Percentiles rank a stretch among this genome's conserved stretches.
Conservation (phyloP, 2,329 filamentous ascomycete species). For the Sclerotinia trifoliorum region DNA sequence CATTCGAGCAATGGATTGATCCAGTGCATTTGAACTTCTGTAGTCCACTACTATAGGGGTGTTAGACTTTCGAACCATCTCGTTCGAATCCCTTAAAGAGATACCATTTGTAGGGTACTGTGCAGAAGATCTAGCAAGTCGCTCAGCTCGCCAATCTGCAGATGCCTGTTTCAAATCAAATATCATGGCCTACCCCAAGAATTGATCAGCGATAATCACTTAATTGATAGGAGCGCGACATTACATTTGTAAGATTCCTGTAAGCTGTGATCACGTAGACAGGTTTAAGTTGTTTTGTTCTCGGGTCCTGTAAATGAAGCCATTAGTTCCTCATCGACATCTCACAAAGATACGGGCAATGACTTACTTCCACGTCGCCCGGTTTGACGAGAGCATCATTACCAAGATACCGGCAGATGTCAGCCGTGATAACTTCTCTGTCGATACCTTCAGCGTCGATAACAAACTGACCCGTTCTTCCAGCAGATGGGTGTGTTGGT, state of each 20-base stretch:
- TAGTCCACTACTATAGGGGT: conserved; percentile 41
- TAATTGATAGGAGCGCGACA: conserved; percentile 31
- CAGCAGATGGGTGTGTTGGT: conserved; percentile 38
- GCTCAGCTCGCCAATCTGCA: conserved; percentile 47
- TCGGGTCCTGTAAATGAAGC: conserved; percentile 47
- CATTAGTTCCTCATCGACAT: conserved; percentile 17
- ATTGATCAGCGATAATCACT: conserved; percentile 28
- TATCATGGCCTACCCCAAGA: conserved; percentile 50
- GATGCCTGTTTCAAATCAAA: conserved; percentile 54
- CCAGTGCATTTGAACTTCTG: conserved; percentile 37
- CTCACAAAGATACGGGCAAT: conserved; percentile 5
- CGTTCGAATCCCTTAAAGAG: conserved; percentile 37
- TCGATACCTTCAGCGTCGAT: conserved; percentile 78
- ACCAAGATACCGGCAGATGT: conserved; percentile 80
- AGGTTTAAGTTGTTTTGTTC: conserved; percentile 59
- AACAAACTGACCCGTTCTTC: conserved; percentile 73
- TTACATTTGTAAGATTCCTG: conserved; percentile 73
- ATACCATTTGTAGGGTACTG: conserved; percentile 40
- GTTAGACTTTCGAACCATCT: conserved; percentile 41
- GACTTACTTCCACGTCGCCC: conserved; percentile 68
- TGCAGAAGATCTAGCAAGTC: conserved; percentile 35
- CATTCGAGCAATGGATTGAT: conserved; percentile 41
- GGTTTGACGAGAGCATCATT: conserved; percentile 79
- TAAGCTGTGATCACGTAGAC: conserved; percentile 80
- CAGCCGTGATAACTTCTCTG: conserved; percentile 78